Percentiles rank a stretch among this genome's conserved stretches.
phyloP scores from a whole-genome alignment of 139 green algal genomes.

The Micractinium sp. region DNA sequence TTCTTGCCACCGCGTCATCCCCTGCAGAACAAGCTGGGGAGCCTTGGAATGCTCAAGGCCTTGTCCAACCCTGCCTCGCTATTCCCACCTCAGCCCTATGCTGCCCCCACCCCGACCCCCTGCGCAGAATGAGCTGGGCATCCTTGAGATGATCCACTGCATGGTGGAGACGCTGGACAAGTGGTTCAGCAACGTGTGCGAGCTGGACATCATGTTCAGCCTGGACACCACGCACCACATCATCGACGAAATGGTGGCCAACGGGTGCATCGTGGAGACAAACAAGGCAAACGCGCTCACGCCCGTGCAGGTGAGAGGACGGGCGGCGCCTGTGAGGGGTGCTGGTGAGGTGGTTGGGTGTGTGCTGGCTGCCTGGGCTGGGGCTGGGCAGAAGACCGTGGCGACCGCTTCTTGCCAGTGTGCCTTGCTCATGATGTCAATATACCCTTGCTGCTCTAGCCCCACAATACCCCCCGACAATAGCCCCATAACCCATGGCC shows the following conservation, averaged over 20 bases:
- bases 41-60: not conserved
- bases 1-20: not conserved
- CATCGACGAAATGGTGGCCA: constrained; percentile 92
- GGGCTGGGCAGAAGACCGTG: too few species aligned
- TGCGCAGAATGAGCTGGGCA: constrained; percentile 94
- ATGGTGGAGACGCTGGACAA: constrained; percentile 87
- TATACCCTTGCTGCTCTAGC: too few species aligned
- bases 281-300: constrained; percentile 91
- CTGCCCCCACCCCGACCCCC: not conserved
- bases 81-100: not conserved
- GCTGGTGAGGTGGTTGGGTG: too few species aligned
- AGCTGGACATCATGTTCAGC: constrained; percentile 99
- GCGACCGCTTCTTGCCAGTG: too few species aligned
- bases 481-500: too few species aligned
- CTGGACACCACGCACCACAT: constrained; percentile 96
- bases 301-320: constrained; percentile 89
- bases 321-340: not conserved
- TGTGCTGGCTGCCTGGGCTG: too few species aligned
- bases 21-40: not conserved
- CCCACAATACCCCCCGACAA: too few species aligned
- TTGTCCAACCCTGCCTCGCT: not conserved
- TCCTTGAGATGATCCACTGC: constrained; percentile 97
- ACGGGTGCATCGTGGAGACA: constrained; percentile 95
- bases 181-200: constrained; percentile 90
- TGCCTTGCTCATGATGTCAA: too few species aligned